Conservation (phyloP, 345 rosid species). For the Acer negundo region DNA sequence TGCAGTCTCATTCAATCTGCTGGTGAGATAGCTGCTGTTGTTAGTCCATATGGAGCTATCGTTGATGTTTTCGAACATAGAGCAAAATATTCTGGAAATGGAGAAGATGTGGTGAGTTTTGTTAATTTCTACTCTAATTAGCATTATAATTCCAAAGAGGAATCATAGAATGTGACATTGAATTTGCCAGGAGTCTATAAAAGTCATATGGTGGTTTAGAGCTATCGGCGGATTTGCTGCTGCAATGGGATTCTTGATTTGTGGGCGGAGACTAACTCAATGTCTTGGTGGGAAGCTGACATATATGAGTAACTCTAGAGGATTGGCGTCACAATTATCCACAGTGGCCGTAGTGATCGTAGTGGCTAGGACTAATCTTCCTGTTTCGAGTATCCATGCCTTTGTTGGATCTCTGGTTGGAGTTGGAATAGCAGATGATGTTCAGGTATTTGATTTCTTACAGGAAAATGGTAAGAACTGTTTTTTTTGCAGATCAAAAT, state of each 20-base stretch:
- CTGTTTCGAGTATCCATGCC: conserved; percentile 30
- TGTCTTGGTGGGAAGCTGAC: conserved; percentile 37
- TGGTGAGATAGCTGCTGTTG: conserved; percentile 30
- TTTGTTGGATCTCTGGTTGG: conserved; percentile 33
- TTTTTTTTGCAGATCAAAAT: background rate
- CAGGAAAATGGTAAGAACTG: background rate
- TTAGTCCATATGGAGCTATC: conserved; percentile 32
- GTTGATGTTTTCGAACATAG: conserved; percentile 34
- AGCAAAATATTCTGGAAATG: conserved; percentile 27
- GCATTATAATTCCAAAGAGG: no score
- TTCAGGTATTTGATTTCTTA: conserved; percentile 14
- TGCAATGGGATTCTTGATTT: conserved; percentile 30
- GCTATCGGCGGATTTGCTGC: conserved; percentile 30
- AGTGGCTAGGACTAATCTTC: conserved; percentile 19
- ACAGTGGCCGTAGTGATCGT: conserved; percentile 36
- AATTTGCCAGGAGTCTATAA: conserved; percentile 14
- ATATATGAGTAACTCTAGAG: conserved; percentile 36
- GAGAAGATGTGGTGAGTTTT: conserved; percentile 25
- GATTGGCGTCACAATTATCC: conserved; percentile 28
- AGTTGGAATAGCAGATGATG: conserved; percentile 31
- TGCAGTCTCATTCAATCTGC: conserved; percentile 41
- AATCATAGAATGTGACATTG: no score
- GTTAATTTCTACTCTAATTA: background rate
- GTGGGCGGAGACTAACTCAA: conserved; percentile 35
- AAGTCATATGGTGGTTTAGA: conserved; percentile 32